These are phyloP conservation scores for Phylloporus rhodoxanthus DNA, from an alignment of 768 basidiomycete species.

Conservation along the genomic window DNA sequence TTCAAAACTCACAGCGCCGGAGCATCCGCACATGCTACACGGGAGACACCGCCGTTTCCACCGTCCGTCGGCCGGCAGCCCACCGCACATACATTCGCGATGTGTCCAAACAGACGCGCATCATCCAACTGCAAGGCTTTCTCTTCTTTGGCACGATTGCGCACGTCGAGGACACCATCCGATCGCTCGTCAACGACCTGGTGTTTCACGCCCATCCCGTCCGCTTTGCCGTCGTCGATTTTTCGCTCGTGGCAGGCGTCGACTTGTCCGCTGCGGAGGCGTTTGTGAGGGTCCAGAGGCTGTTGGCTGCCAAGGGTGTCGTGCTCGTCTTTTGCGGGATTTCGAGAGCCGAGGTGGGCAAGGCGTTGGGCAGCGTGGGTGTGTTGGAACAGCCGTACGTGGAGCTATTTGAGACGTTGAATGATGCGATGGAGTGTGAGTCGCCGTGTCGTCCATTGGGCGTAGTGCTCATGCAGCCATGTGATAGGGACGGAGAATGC, in stretches of 20 bases:
- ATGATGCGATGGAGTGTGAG: conserved; percentile 91
- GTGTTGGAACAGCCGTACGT: conserved; percentile 74
- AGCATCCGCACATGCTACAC: conserved; percentile 82
- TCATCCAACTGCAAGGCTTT: conserved; percentile 87
- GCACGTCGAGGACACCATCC: conserved; percentile 81
- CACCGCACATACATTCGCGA: conserved; percentile 90
- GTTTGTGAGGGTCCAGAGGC: conserved; percentile 82
- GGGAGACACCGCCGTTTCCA: conserved; percentile 81
- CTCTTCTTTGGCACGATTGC: conserved; percentile 93
- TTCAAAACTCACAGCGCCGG: conserved; percentile 81
- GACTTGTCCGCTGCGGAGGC: conserved; percentile 96
- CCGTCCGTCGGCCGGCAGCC: conserved; percentile 81
- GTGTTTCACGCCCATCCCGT: conserved; percentile 72
- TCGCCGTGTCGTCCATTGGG: conserved; percentile 10
- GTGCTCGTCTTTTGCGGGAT: conserved; percentile 88
- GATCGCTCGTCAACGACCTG: conserved; percentile 63
- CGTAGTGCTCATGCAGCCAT: conserved; percentile 2
- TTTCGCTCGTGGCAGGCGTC: conserved; percentile 79
- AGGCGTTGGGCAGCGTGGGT: conserved; percentile 72
- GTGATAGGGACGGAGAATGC: conserved; percentile 84
- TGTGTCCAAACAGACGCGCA: conserved; percentile 85
- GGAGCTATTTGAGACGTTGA: conserved; percentile 75
- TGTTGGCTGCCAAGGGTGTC: conserved; percentile 71
- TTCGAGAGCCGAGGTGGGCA: conserved; percentile 55
- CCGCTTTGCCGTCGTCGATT: conserved; percentile 85